Percentiles rank a stretch among this genome's conserved stretches.
phyloP scores from a whole-genome alignment of 441 rosid genomes.

The Brassica balearica region DNA sequence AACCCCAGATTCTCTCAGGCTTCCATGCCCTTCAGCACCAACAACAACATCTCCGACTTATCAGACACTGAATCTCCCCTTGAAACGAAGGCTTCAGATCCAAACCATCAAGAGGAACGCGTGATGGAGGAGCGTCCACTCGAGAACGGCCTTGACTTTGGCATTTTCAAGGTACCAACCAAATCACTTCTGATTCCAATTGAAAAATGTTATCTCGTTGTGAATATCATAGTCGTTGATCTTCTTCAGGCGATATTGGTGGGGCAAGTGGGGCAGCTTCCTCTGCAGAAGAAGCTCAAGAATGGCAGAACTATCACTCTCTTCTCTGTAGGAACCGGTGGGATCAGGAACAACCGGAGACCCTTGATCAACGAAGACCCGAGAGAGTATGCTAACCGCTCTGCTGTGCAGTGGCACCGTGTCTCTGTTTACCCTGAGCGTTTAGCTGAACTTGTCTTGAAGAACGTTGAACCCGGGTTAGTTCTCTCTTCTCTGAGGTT shows the following conservation, averaged over 20 bases:
- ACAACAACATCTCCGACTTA: conserved; percentile 47
- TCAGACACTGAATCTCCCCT: conserved; percentile 45
- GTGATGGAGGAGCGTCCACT: conserved; percentile 56
- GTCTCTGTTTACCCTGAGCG: conserved; percentile 69
- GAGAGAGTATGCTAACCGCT: conserved; percentile 66
- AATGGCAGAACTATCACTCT: conserved; percentile 64
- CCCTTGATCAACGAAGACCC: conserved; percentile 80
- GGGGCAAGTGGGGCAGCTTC: conserved; percentile 85
- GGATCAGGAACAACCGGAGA: conserved; percentile 76
- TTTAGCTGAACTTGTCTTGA: conserved; percentile 63
- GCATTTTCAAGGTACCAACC: conserved; percentile 72
- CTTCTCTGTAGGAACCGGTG: conserved; percentile 83
- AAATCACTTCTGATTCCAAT: not conserved
- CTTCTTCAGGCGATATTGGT: conserved; percentile 74
- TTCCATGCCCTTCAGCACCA: conserved; percentile 55
- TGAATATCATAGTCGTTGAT: not conserved
- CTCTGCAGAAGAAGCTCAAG: conserved; percentile 76
- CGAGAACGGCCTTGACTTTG: conserved; percentile 81
- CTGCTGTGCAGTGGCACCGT: conserved; percentile 90
- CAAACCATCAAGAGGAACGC: conserved; percentile 39
- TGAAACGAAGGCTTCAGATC: conserved; percentile 34
- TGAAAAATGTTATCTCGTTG: not conserved
- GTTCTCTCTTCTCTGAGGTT: conserved; percentile 10
- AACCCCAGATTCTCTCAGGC: conserved; percentile 46
- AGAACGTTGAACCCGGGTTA: conserved; percentile 73